These are phyloP conservation scores for Takashimella tepidaria DNA, from an alignment of 1,284 basidiomycete genomes.

Conservation along the genomic window DNA sequence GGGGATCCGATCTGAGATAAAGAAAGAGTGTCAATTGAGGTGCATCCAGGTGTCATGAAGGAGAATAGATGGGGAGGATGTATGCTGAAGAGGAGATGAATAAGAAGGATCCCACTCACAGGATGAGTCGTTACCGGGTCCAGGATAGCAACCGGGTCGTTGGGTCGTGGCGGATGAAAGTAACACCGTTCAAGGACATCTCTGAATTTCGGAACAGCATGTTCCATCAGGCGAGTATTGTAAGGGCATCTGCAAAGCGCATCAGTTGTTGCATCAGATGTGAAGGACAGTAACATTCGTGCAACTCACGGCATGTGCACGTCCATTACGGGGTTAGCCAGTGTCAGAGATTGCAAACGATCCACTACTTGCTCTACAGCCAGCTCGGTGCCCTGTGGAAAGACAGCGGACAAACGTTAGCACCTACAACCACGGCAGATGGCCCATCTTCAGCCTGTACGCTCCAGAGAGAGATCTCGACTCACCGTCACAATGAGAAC, in stretches of 20 bases:
- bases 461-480: conserved; percentile 5
- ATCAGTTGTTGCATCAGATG: too few relatives aligned
- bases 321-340: conserved; percentile 48
- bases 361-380: conserved; percentile 43
- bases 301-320: conserved; percentile 41
- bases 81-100: too few relatives aligned
- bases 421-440: too few relatives aligned
- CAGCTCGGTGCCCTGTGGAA: conserved; percentile 35
- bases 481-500: conserved; percentile 44
- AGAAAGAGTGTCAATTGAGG: neutral
- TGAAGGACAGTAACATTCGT: too few relatives aligned
- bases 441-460: neutral
- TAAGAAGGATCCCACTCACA: too few relatives aligned
- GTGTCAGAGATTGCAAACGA: conserved; percentile 34
- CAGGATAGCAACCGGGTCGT: conserved; percentile 27
- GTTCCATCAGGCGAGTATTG: conserved; percentile 43
- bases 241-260: conserved; percentile 31
- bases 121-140: conserved; percentile 44
- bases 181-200: conserved; percentile 32
- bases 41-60: too few relatives aligned
- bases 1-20: conserved; percentile 21
- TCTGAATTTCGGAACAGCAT: conserved; percentile 37
- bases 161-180: conserved; percentile 24
- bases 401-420: conserved; percentile 1
- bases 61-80: too few relatives aligned